Conservation (phyloP, 108 stramenopile species). For the Skeletonema menzelii region DNA sequence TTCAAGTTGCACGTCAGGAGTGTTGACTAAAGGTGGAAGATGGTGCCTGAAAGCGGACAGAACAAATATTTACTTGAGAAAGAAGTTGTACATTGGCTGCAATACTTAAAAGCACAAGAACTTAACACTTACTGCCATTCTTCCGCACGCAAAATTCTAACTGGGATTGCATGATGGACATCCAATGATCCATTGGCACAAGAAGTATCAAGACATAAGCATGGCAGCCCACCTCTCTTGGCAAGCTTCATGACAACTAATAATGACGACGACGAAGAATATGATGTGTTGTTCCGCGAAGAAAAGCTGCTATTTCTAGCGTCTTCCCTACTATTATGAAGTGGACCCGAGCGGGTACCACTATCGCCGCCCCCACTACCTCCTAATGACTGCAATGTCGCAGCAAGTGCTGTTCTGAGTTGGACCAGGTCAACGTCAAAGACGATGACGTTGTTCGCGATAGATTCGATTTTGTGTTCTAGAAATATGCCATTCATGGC, state of each 20-base stretch:
- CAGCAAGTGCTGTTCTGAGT: slow-evolving; percentile 72
- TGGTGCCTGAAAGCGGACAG: slow-evolving; percentile 44
- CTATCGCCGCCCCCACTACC: slow-evolving; percentile 20
- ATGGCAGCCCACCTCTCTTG: slow-evolving; percentile 78
- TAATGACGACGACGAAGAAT: slow-evolving; percentile 17
- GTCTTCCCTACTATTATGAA: slow-evolving; percentile 44
- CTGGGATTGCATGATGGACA: slow-evolving; percentile 87
- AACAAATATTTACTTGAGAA: neutral
- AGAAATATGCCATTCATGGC: slow-evolving; percentile 65
- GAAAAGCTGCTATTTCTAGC: slow-evolving; percentile 18
- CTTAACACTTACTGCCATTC: slow-evolving; percentile 71
- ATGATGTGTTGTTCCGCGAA: slow-evolving; percentile 7
- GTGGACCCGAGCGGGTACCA: slow-evolving; percentile 15
- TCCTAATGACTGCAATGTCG: slow-evolving; percentile 52
- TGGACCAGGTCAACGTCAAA: slow-evolving; percentile 83
- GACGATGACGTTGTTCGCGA: slow-evolving; percentile 81
- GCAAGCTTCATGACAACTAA: slow-evolving; percentile 74
- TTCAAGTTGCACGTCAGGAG: slow-evolving; percentile 76
- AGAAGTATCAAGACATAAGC: slow-evolving; percentile 78
- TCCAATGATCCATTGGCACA: slow-evolving; percentile 63
- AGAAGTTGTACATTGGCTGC: neutral
- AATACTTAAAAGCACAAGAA: neutral
- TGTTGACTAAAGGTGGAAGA: slow-evolving; percentile 72
- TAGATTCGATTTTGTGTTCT: slow-evolving; percentile 82
- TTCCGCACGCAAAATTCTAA: slow-evolving; percentile 65